phyloP scores from a whole-genome alignment of 2,329 filamentous ascomycete genomes.

The Exophiala phaeomuriformis region DNA sequence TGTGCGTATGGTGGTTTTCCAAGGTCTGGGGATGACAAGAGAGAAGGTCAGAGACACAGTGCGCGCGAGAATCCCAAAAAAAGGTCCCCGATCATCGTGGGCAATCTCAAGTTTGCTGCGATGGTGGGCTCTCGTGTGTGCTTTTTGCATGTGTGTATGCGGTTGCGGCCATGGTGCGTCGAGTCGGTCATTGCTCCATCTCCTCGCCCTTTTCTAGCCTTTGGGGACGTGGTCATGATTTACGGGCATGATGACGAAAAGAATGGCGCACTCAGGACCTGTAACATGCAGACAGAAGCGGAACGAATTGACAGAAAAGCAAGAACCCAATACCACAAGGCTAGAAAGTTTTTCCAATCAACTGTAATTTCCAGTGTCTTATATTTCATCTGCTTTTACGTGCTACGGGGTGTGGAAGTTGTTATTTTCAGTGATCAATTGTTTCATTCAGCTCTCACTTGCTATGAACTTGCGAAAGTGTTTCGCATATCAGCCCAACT shows the following conservation, averaged over 20 bases:
- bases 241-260: conserved; percentile 2
- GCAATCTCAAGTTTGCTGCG: no score
- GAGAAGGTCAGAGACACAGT: not conserved
- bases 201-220: not conserved
- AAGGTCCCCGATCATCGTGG: no score
- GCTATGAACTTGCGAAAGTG: no score
- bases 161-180: not conserved
- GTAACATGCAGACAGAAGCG: not conserved
- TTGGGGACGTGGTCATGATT: conserved; percentile 1
- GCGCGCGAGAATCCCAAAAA: no score
- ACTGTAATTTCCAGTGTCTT: not conserved
- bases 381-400: not conserved
- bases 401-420: no score
- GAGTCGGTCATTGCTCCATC: not conserved
- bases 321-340: not conserved
- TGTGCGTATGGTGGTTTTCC: not conserved
- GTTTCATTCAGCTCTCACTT: no score
- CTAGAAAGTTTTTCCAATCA: conserved; percentile 6
- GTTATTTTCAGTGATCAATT: no score
- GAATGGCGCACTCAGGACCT: not conserved
- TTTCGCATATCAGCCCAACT: no score
- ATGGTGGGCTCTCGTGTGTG: no score
- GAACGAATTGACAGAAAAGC: not conserved
- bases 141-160: not conserved
- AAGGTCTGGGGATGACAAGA: not conserved